Base-by-base conservation (phyloP, 106 monocot species). In the Dendrobium officinale region DNA sequence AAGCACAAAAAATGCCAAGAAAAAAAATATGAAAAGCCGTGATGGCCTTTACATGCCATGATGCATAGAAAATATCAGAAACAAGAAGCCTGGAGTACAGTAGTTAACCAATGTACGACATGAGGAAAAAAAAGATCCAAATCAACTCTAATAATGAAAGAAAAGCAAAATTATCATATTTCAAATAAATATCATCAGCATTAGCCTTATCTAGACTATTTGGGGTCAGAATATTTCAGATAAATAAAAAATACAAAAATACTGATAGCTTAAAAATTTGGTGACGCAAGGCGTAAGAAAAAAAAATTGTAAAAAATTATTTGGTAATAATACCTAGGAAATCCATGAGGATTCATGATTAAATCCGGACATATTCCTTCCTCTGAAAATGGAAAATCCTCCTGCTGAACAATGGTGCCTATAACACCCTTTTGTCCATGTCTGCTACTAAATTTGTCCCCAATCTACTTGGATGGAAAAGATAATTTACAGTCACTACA, bases 311-410 rank as follows among this genome's bases (percentile, higher is more conserved):
- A 70, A 70, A 37, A 10, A 70, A 4, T 13, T 10, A 37, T 37
- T 15, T 31, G 13, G 74, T 74, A 8, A 74, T 74, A 74, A 31
- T 83, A 96, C 96, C 96, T 97, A n/a, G 99, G 99, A 81, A 86
- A 99, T 82, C 99, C 99, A 91, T 99, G 99, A 13, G 99, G 99
- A 78, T 99, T 99, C 99, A 99, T 99, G 83, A 99, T 99, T 75
- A 99, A 85, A 93, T 99, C 99, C 77, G 99, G 99, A 79, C 99
- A 99, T 67, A 99, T 90, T 51, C 99, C 98, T 72, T 88, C 88
- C 47, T 99, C 99, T 49, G 95, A 88, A 79, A 95, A 99, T 18
- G 99, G 99, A 73, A 99, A 93, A 79, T 99, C 95, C 79, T 99
- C 99, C 86, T 99, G 99, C 81, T 90, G 93, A 81, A 99, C 95